Percentiles rank a stretch among this genome's conserved stretches.
phyloP scores from a whole-genome alignment of 2,329 filamentous ascomycete genomes.

The Aspergillus jensenii region DNA sequence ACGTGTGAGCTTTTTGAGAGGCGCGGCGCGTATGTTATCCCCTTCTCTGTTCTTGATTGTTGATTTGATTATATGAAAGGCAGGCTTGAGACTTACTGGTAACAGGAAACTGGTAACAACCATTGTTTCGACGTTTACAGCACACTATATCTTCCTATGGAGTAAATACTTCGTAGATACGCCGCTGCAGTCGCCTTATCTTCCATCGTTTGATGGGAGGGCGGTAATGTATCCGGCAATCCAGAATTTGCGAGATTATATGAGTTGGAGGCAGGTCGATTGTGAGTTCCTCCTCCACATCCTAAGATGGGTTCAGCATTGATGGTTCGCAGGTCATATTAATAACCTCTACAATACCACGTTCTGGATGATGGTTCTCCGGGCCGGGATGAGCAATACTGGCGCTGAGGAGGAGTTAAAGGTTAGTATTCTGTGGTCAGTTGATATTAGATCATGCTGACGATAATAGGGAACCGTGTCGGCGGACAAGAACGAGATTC shows the following conservation, averaged over 20 bases:
- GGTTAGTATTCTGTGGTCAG: conserved; percentile 45
- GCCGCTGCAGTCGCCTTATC: conserved; percentile 64
- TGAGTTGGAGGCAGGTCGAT: conserved; percentile 96
- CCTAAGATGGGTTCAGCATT: not conserved
- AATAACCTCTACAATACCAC: conserved; percentile 99
- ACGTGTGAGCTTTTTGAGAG: conserved; percentile 80
- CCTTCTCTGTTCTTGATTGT: not conserved
- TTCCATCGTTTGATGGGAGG: conserved; percentile 90
- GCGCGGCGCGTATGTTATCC: conserved; percentile 63
- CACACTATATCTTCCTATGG: conserved; percentile 86
- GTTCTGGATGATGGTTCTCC: conserved; percentile 85
- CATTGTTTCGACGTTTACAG: conserved; percentile 88
- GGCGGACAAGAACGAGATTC: conserved; percentile 90
- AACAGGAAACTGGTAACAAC: conserved; percentile 87
- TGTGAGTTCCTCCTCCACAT: conserved; percentile 59
- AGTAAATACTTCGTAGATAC: conserved; percentile 69
- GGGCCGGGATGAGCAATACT: conserved; percentile 71
- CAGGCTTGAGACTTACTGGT: not conserved
- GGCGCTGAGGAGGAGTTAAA: conserved; percentile 80
- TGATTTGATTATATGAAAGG: not conserved
- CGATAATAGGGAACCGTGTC: conserved; percentile 70
- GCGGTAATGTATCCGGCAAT: conserved; percentile 86
- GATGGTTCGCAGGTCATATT: conserved; percentile 68
- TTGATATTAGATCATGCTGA: conserved; percentile 20
- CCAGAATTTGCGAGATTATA: conserved; percentile 83